Percentiles rank a stretch among this genome's conserved stretches.
Evolutionary conservation across 2,329 filamentous ascomycete species (phyloP).

Genomic region (Xylaria hypoxylon): DNA sequence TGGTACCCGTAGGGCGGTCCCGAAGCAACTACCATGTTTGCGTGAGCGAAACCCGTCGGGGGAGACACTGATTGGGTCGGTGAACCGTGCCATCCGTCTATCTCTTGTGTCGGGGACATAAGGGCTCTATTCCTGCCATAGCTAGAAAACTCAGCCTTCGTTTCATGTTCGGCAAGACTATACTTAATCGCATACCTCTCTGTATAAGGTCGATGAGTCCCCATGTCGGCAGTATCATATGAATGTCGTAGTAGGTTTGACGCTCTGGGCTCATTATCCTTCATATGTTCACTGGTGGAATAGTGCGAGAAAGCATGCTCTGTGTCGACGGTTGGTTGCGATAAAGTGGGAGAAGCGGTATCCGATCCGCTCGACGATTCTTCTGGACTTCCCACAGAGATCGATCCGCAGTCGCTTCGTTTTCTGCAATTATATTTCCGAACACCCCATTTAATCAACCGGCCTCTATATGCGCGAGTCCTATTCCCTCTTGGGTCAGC

Average conservation of each 20-base stretch:
- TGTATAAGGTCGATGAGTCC: neutral
- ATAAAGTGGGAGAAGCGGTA: constrained; percentile 35
- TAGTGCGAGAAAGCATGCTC: constrained; percentile 16
- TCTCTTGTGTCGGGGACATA: constrained; percentile 14
- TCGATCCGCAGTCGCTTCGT: constrained; percentile 30
- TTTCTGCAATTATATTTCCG: constrained; percentile 60
- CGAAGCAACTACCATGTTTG: neutral
- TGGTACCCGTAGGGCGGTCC: constrained; percentile 20
- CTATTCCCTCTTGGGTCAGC: constrained; percentile 34
- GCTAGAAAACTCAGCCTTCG: constrained; percentile 14
- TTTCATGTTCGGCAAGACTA: neutral
- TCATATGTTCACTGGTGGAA: constrained; percentile 3
- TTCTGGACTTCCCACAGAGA: constrained; percentile 26
- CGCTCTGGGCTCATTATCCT: constrained; percentile 32
- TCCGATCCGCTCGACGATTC: constrained; percentile 38
- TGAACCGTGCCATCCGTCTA: constrained; percentile 18
- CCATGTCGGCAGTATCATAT: constrained; percentile 17
- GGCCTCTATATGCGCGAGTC: constrained; percentile 62
- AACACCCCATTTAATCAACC: constrained; percentile 60
- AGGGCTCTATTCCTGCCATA: constrained; percentile 15
- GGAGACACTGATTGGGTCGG: constrained; percentile 15
- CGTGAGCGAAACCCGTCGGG: constrained; percentile 15
- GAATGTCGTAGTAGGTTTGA: constrained; percentile 28
- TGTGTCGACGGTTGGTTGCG: constrained; percentile 13
- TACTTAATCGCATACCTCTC: constrained; percentile 27